Base-by-base conservation (phyloP, 352 stramenopile genomes). In the Globisporangium barbulae region DNA sequence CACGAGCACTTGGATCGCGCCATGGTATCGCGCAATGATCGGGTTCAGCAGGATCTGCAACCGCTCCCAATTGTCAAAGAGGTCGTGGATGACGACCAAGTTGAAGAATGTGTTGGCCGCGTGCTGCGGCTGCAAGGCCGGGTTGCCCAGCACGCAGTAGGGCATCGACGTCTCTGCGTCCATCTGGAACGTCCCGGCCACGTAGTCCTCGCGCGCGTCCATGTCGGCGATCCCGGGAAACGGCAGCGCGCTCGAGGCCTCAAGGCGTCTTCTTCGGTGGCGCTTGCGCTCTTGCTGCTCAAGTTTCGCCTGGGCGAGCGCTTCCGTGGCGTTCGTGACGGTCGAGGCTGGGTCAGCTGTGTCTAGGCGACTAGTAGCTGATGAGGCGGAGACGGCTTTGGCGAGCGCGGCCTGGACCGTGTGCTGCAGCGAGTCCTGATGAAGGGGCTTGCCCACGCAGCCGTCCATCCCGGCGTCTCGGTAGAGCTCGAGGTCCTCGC, bases 31-130 rank as follows among this genome's bases (percentile, higher is more conserved):
- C 28, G 81, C 65, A 21, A 97, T 69, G 59, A 99, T 79, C 21
- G 91, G 87, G 48, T 89, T 79, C 9, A 99, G 79, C 47, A 98
- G 77, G 74, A 99, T 98, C 69, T 98, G 93, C 69, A 98, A 73
- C 6, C 89, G 75, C 68, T 98, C 95, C 76, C 86, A 97, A 42
- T 90, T 98, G 61, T 98, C 96, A 63, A 98, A 99, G 22, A 98
- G 74, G 54, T 99, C 95, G 64, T 98, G 93, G 37, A 97, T 91
- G 7, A 99, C 77, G 31, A 99, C 93, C 45, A 98, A 78, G 63
- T 98, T 98, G 75, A 97, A 98, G 61, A 97, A 93, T 6, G 81
- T 83, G 28, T 87, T 79, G 45, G 63, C 61, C 17, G 53, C n/a
- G 42, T 53, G 28, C 45, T 44, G 42, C 21, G 53, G 45, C 47